Evolutionary conservation across 2,329 filamentous ascomycete species (phyloP).

Genomic region (Colletotrichum nymphaeae): DNA sequence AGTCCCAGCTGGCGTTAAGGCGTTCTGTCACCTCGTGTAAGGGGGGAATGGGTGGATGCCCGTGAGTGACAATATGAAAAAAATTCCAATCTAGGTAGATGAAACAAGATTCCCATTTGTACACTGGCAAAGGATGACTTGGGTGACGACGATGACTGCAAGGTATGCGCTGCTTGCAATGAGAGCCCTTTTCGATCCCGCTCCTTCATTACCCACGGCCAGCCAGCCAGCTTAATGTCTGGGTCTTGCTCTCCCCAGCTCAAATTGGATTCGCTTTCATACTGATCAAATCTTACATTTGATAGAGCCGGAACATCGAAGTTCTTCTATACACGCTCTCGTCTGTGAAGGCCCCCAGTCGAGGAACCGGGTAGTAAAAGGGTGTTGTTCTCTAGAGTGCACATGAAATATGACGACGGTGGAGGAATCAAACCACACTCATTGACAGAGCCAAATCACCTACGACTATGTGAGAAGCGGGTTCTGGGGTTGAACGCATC

Average conservation of each 20-base stretch:
- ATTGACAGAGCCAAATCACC: background rate
- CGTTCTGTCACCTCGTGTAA: conserved; percentile 20
- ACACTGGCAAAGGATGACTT: background rate
- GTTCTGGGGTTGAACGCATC: background rate
- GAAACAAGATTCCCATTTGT: conserved; percentile 8
- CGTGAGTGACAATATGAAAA: background rate
- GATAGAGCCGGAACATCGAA: too few relatives aligned
- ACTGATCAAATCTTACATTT: too few relatives aligned
- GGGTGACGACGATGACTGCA: background rate
- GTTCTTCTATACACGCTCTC: too few relatives aligned
- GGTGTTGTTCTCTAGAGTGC: background rate
- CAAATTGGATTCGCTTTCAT: background rate
- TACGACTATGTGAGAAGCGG: background rate
- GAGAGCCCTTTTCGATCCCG: background rate
- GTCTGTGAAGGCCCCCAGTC: too few relatives aligned
- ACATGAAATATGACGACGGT: background rate
- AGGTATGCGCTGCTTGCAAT: background rate
- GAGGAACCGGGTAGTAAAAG: background rate
- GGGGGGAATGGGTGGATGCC: conserved; percentile 20
- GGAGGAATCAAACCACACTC: background rate
- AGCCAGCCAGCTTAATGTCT: too few relatives aligned
- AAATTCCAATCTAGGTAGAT: conserved; percentile 6
- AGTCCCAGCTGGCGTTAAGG: conserved; percentile 19
- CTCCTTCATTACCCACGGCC: too few relatives aligned
- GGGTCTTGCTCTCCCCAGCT: background rate